These are phyloP conservation scores for Aureobasidium namibiae DNA, from an alignment of 2,329 filamentous ascomycete species.

Conservation along the genomic window DNA sequence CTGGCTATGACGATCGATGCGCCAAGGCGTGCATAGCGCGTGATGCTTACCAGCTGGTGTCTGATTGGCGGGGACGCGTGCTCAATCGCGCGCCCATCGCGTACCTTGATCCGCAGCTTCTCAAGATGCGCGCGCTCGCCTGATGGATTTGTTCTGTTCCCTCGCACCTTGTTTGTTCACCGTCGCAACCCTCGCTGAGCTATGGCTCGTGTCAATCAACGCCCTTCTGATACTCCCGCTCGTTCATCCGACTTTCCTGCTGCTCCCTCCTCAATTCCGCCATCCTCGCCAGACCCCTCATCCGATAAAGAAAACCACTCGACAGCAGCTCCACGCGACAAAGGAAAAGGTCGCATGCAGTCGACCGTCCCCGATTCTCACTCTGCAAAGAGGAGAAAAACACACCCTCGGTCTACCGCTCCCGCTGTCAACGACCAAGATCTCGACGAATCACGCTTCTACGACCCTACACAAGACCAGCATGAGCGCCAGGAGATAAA, in stretches of 20 bases:
- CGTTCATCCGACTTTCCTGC: background rate
- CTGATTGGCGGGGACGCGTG: background rate
- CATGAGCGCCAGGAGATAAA: slow-evolving; percentile 65
- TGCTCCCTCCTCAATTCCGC: background rate
- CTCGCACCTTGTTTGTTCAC: background rate
- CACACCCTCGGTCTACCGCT: slow-evolving; percentile 13
- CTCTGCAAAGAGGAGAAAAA: slow-evolving; percentile 22
- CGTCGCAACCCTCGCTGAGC: background rate
- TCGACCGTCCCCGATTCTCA: slow-evolving; percentile 28
- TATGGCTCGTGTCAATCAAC: slow-evolving; percentile 1
- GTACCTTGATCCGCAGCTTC: background rate
- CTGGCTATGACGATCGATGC: slow-evolving; percentile 5
- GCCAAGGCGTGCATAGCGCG: background rate
- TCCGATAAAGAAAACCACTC: slow-evolving; percentile 41
- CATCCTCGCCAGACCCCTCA: background rate
- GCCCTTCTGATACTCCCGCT: background rate
- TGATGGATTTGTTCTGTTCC: background rate
- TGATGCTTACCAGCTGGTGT: background rate
- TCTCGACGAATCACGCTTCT: slow-evolving; percentile 39
- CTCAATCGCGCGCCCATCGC: background rate
- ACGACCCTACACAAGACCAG: slow-evolving; percentile 76
- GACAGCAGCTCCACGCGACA: slow-evolving; percentile 25
- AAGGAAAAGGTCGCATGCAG: slow-evolving; percentile 38
- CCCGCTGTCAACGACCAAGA: slow-evolving; percentile 22
- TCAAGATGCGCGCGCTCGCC: background rate